Evolutionary conservation across 805 yeast genomes (phyloP).

Genomic region (Pichia californica): DNA sequence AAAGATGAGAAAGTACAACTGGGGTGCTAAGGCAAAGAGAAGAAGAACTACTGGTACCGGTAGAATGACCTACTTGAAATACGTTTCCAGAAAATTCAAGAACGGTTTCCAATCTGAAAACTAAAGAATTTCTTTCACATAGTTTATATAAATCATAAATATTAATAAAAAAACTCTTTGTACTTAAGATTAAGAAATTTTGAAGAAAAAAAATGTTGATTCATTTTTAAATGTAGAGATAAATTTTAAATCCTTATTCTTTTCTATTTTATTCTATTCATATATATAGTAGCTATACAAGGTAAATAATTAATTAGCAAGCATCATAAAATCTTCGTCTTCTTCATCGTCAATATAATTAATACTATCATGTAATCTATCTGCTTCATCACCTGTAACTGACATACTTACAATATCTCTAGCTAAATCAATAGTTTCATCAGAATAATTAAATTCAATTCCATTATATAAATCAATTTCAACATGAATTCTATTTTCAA

Average conservation of each 20-base stretch:
- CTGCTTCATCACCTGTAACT: slow-evolving; percentile 74
- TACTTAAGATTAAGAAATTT: too few species aligned
- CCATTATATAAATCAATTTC: slow-evolving; percentile 43
- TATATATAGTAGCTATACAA: too few species aligned
- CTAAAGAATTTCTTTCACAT: slow-evolving; percentile 3
- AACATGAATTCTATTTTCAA: slow-evolving; percentile 21
- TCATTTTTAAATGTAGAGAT: too few species aligned
- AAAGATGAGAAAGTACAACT: slow-evolving; percentile 97
- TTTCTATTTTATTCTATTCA: too few species aligned
- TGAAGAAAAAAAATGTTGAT: too few species aligned
- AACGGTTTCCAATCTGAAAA: slow-evolving; percentile 87
- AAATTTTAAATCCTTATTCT: too few species aligned
- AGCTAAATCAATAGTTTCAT: slow-evolving; percentile 59
- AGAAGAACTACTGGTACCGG: slow-evolving; percentile 99
- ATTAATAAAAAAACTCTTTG: neutral
- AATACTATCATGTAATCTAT: slow-evolving; percentile 64
- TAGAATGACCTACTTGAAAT: slow-evolving; percentile 97
- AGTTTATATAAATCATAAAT: neutral
- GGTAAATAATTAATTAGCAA: neutral
- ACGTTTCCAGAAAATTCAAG: slow-evolving; percentile 96
- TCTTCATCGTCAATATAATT: slow-evolving; percentile 32
- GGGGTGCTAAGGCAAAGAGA: slow-evolving; percentile 99
- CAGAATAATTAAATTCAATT: slow-evolving; percentile 54
- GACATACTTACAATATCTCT: slow-evolving; percentile 62
- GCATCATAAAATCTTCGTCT: slow-evolving; percentile 5